These are phyloP conservation scores for Phyllosticta paracitricarpa DNA, from an alignment of 2,329 filamentous ascomycete species.

Conservation along the genomic window DNA sequence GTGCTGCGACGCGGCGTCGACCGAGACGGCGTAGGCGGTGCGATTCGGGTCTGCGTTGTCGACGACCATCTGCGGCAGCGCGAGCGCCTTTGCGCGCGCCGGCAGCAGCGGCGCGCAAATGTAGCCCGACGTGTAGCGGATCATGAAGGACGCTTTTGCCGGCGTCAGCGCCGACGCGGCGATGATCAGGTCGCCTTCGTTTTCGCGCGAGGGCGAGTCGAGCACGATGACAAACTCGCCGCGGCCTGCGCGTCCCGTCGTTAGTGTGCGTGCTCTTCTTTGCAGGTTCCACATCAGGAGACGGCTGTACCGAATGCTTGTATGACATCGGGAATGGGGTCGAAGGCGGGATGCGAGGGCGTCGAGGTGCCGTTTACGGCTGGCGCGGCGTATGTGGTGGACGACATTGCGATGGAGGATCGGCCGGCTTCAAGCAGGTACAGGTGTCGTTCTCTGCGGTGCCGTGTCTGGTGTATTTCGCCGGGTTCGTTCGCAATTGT, in stretches of 20 bases:
- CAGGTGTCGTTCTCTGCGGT: not conserved
- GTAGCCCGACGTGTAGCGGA: slow-evolving; percentile 79
- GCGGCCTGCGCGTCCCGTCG: slow-evolving; percentile 21
- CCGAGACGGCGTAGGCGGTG: slow-evolving; percentile 86
- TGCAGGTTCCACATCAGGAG: not conserved
- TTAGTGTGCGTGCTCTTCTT: slow-evolving; percentile 8
- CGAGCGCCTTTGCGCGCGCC: slow-evolving; percentile 57
- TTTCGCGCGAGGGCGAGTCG: slow-evolving; percentile 85
- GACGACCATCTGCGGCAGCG: slow-evolving; percentile 80
- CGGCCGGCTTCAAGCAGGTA: not conserved
- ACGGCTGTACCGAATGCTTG: slow-evolving; percentile 31
- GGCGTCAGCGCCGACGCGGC: slow-evolving; percentile 75
- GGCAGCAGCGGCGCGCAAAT: slow-evolving; percentile 79
- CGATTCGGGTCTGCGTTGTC: slow-evolving; percentile 67
- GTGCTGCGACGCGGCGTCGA: slow-evolving; percentile 63
- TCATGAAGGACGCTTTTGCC: slow-evolving; percentile 90
- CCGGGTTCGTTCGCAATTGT: not conserved
- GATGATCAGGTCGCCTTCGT: slow-evolving; percentile 97
- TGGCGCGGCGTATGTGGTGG: not conserved
- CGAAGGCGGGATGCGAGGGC: slow-evolving; percentile 30
- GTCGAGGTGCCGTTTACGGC: slow-evolving; percentile 5
- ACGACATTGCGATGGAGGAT: not conserved
- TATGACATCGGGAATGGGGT: slow-evolving; percentile 37
- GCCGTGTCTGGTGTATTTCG: not conserved
- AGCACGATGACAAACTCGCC: slow-evolving; percentile 95